phyloP scores from a whole-genome alignment of 805 yeast species.

The Hanseniaspora taiwanica region DNA sequence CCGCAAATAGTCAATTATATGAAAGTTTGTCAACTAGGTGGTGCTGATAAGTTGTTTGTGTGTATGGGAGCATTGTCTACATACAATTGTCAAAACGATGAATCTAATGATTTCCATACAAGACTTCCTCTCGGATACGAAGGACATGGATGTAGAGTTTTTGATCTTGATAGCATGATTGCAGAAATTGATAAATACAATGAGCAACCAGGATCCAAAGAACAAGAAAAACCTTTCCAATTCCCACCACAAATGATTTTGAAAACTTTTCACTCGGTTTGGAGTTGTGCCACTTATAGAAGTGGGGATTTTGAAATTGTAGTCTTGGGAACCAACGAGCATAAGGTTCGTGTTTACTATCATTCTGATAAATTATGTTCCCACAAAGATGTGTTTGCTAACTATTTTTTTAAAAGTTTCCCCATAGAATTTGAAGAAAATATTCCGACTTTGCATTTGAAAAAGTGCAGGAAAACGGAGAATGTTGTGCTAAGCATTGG shows the following conservation, averaged over 20 bases:
- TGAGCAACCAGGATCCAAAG: background rate
- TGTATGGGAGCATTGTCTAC: background rate
- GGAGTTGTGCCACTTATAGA: background rate
- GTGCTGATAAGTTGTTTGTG: background rate
- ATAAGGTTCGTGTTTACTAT: background rate
- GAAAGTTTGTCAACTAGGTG: background rate
- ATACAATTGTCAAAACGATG: background rate
- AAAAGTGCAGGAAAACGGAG: background rate
- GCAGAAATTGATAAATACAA: no score
- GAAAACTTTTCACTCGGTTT: background rate
- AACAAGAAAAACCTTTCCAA: background rate
- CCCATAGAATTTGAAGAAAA: background rate
- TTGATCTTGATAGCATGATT: background rate
- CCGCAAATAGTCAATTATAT: background rate
- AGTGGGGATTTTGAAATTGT: background rate
- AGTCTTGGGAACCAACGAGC: background rate
- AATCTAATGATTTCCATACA: background rate
- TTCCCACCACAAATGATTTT: background rate
- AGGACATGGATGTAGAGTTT: background rate
- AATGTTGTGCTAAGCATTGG: background rate
- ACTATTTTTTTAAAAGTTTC: background rate
- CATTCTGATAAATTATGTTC: background rate
- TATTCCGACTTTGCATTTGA: background rate
- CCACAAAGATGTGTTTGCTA: background rate
- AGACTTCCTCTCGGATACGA: background rate